A percentile compares a stretch with the other conserved stretches of the same genome.
These are phyloP conservation scores for Boletus speciosus DNA, from an alignment of 768 basidiomycete species.

Conservation along the genomic window DNA sequence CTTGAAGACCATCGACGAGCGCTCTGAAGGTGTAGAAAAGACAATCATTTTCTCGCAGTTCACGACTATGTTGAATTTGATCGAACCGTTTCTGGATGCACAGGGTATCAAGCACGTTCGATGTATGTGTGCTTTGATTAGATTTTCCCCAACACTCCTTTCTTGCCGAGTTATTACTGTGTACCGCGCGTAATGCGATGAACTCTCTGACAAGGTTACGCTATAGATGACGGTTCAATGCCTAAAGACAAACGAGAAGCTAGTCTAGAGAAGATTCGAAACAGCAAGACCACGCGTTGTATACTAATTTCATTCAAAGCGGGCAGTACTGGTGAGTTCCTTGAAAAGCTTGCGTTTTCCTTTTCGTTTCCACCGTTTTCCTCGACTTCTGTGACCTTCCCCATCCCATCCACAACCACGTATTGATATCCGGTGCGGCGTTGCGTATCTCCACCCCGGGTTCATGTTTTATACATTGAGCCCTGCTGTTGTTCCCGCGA, in stretches of 20 bases:
- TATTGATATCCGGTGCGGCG: neutral
- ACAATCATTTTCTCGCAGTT: constrained; percentile 97
- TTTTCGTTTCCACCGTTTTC: neutral
- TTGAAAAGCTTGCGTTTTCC: neutral
- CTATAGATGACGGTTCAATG: constrained; percentile 87
- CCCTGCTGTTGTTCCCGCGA: neutral
- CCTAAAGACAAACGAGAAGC: constrained; percentile 68
- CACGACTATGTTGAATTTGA: constrained; percentile 80
- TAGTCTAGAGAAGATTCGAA: constrained; percentile 70
- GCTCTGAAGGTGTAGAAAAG: constrained; percentile 67
- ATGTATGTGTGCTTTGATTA: constrained; percentile 55
- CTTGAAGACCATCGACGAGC: constrained; percentile 58
- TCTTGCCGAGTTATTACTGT: neutral
- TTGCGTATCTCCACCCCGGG: neutral
- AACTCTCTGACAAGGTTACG: constrained; percentile 11
- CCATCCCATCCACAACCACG: neutral
- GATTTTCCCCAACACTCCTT: neutral
- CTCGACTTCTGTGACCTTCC: neutral
- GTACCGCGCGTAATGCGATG: neutral
- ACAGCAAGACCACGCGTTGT: constrained; percentile 52
- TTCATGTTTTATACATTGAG: neutral
- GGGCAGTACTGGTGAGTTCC: constrained; percentile 75
- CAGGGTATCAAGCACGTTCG: constrained; percentile 71
- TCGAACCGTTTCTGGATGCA: constrained; percentile 78
- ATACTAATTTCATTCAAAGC: constrained; percentile 97